phyloP scores from a whole-genome alignment of 2,329 filamentous ascomycete genomes.

The Aspergillus alliaceus region DNA sequence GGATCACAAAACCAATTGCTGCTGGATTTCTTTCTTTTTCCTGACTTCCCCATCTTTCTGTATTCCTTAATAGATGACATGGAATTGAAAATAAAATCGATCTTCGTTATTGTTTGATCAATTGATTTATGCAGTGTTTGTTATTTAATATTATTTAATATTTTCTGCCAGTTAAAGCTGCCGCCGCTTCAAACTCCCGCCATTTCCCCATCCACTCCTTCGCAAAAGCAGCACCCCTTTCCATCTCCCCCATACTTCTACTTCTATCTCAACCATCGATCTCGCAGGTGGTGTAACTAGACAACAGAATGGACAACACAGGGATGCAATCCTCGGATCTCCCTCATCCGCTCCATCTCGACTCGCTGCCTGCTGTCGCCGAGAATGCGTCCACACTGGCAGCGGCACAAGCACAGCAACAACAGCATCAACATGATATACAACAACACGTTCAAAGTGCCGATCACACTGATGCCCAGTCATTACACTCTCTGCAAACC shows the following conservation, averaged over 20 bases:
- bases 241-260: no score
- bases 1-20: neutral
- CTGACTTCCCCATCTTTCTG: neutral
- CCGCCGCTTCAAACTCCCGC: conserved; percentile 27
- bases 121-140: neutral
- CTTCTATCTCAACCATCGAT: no score
- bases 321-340: conserved; percentile 17
- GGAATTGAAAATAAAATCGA: no score
- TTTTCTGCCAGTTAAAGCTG: neutral
- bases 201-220: conserved; percentile 16
- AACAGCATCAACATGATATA: conserved; percentile 5
- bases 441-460: conserved; percentile 22
- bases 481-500: conserved; percentile 28
- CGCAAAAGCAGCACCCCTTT: conserved; percentile 32
- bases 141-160: neutral
- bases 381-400: conserved; percentile 23
- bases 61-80: neutral
- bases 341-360: conserved; percentile 20
- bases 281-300: no score
- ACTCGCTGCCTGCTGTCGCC: conserved; percentile 22
- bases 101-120: no score
- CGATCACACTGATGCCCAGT: conserved; percentile 21
- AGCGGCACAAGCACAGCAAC: conserved; percentile 10
- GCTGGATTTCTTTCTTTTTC: neutral
- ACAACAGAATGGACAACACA: conserved; percentile 29